Base-by-base conservation (phyloP, 78 protist species). In the Dictyostelium intermedium region DNA sequence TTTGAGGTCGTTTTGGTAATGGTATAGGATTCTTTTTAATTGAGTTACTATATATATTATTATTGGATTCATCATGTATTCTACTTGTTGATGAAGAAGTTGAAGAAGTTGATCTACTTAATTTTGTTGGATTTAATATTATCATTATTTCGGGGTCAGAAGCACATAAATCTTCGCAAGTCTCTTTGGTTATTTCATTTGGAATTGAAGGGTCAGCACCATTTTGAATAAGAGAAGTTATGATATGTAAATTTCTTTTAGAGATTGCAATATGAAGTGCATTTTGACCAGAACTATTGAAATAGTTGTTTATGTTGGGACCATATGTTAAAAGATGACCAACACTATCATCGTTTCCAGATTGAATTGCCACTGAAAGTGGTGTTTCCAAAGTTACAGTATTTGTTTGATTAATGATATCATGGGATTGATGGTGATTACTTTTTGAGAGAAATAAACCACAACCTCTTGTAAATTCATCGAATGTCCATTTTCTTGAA, bases 281-380 rank as follows among this genome's bases (percentile, higher is more conserved):
- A 73, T 76, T 87, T 79, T 87, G 85, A 37, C 93, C 93, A 14
- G 70, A 61, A 37, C 76, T 53, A 76, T 77, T 87, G n/a, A 79
- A 61, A 41, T 35, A 16, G 45, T 87, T 77, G 5, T 74, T 25
- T 0, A 66, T 66, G 66, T 66, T 87, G 9, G 93, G 27, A 63
- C 93, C 86, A 30, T 30, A 79, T 20, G 53, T 73, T 25, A 77
- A 79, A 6, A 87, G 35, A 8, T 63, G 50, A 37, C 34, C 81
- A 39, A 87, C 85, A 66, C 70, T 79, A 18, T 87, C 93, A 20
- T 87, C 93, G 25, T 20, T 63, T 7, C 37, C 35, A 1, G 69
- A 56, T 34, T 20, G 5, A 32, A 53, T 20, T 1, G 93, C 93
- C 0, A 79, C 13, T 7, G 81, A 84, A 2, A 87, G 27, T 14